Percentiles rank a stretch among this genome's conserved stretches.
phyloP scores from a whole-genome alignment of 257 asterid species.

The Solanum dulcamara region DNA sequence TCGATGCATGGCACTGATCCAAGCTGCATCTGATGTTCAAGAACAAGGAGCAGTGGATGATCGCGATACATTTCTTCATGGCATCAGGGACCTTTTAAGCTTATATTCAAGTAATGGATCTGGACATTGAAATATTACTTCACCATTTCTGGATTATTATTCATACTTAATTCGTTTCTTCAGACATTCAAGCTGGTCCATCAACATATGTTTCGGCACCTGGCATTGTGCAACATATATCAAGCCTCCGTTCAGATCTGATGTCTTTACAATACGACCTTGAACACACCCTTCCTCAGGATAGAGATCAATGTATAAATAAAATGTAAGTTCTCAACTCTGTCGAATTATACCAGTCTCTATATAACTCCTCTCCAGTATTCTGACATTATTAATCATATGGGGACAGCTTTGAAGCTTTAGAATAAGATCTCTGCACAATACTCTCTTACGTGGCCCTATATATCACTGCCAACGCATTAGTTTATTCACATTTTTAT shows the following conservation, averaged over 20 bases:
- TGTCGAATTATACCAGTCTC: not conserved
- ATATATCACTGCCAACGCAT: not conserved
- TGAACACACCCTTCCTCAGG: slow-evolving; percentile 93
- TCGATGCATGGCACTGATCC: slow-evolving; percentile 70
- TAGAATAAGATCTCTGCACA: not conserved
- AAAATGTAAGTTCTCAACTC: slow-evolving; percentile 56
- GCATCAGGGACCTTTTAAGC: slow-evolving; percentile 92
- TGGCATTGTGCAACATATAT: slow-evolving; percentile 86
- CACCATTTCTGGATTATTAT: not conserved
- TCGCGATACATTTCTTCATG: slow-evolving; percentile 88
- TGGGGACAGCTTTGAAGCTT: not conserved
- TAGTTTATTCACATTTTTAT: not conserved
- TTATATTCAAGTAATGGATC: slow-evolving; percentile 73
- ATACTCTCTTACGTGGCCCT: not conserved
- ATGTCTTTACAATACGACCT: slow-evolving; percentile 79
- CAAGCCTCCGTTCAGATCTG: slow-evolving; percentile 79
- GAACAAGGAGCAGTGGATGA: slow-evolving; percentile 99
- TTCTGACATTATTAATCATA: not conserved
- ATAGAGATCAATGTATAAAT: slow-evolving; percentile 84
- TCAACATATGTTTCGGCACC: slow-evolving; percentile 94
- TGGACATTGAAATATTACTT: slow-evolving; percentile 1
- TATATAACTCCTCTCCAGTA: not conserved
- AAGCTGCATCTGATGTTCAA: slow-evolving; percentile 82
- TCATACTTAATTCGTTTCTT: not conserved
- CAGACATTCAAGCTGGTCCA: slow-evolving; percentile 90